Conservation (phyloP, 768 basidiomycete species). For the Tricholoma bakamatsutake region DNA sequence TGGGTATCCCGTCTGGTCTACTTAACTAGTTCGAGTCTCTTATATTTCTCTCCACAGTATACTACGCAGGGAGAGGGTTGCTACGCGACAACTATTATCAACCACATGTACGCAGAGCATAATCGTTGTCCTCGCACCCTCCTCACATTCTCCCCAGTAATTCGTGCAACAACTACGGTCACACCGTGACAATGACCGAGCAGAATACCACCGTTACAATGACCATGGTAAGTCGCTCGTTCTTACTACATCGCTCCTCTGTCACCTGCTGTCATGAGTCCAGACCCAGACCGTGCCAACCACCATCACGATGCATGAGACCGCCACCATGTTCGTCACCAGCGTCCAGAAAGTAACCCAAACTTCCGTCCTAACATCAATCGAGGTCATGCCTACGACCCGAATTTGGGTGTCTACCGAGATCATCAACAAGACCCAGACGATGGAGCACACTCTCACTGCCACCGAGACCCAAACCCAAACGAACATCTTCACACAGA, state of each 20-base stretch:
- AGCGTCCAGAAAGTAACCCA: constrained; percentile 35
- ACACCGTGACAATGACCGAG: constrained; percentile 33
- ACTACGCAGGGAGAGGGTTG: constrained; percentile 39
- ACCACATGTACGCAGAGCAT: constrained; percentile 20
- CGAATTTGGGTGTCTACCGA: constrained; percentile 64
- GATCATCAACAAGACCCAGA: constrained; percentile 51
- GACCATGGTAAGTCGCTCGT: constrained; percentile 17
- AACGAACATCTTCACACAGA: constrained; percentile 48
- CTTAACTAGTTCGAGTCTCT: neutral
- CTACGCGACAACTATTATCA: constrained; percentile 63
- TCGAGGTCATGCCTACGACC: constrained; percentile 55
- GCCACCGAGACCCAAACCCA: constrained; percentile 57
- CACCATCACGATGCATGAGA: constrained; percentile 37
- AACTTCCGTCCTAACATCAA: constrained; percentile 45
- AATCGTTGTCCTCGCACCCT: neutral
- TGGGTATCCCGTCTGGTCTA: constrained; percentile 42
- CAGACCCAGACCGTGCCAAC: constrained; percentile 32
- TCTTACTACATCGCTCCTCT: neutral
- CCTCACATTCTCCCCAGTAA: constrained; percentile 9
- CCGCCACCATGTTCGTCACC: constrained; percentile 26
- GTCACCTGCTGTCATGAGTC: constrained; percentile 9
- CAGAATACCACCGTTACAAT: constrained; percentile 28
- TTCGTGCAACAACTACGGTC: constrained; percentile 21
- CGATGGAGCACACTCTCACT: constrained; percentile 53
- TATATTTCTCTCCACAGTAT: constrained; percentile 24